Conservation (phyloP, 192 early-diverging fungal species). For the Chytriomyces confervae region DNA sequence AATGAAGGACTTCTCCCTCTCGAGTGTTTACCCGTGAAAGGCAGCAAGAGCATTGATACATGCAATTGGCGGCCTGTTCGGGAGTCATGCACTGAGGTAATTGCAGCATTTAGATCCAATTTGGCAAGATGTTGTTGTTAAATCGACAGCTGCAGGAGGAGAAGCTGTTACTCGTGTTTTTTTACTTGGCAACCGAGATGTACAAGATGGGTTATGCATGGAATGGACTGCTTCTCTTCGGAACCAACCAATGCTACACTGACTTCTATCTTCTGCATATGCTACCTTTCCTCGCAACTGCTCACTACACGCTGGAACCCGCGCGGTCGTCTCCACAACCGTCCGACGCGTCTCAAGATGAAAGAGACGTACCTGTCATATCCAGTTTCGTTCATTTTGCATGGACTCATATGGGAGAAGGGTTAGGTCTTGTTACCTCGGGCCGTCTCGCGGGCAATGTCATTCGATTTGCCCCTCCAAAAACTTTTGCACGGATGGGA, state of each 20-base stretch:
- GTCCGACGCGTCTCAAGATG: too few species aligned
- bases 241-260: slow-evolving; percentile 23
- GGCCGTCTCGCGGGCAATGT: slow-evolving; percentile 5
- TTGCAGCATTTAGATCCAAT: not conserved
- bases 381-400: slow-evolving; percentile 3
- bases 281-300: slow-evolving; percentile 4
- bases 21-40: too few species aligned
- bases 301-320: not conserved
- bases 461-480: slow-evolving; percentile 10
- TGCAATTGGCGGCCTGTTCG: not conserved
- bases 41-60: too few species aligned
- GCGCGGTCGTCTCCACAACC: not conserved
- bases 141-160: not conserved
- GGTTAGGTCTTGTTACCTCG: slow-evolving; percentile 12
- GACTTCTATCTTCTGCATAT: slow-evolving; percentile 26
- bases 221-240: slow-evolving; percentile 11
- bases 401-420: slow-evolving; percentile 15
- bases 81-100: not conserved
- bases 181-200: not conserved
- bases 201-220: not conserved
- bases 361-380: too few species aligned
- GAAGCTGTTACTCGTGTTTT: slow-evolving; percentile 3
- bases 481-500: slow-evolving; percentile 18
- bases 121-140: not conserved
- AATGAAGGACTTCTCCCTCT: too few species aligned